Base-by-base conservation (phyloP, 495 filamentous ascomycete genomes). In the Penicillium arizonense region DNA sequence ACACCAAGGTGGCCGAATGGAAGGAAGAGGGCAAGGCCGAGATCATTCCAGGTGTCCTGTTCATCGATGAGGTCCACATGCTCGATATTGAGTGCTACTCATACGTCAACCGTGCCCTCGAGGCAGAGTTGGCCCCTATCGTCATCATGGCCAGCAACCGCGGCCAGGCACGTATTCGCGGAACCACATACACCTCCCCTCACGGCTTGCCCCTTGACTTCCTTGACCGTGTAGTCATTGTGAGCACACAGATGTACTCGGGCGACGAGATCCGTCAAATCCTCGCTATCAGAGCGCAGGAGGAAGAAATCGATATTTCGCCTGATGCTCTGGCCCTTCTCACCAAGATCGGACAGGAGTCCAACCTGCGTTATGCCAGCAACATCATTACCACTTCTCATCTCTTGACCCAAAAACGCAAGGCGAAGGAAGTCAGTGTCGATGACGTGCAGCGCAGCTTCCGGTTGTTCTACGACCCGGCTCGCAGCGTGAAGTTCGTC, bases 61-160 rank as follows among this genome's bases (percentile, higher is more conserved):
- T 99, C 77, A 96, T 99, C 60, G 94, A 99, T 61, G 94, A 99
- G 73, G 92, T 99, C 2, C 94, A 99, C 76, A 97, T 97, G 94
- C 87, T 99, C 16, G 94, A 99, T 68, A 96, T 97, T 56, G 94
- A 99, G 64, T 97, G 94, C 76, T 99, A 96, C 76, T 92, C 90
- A 38, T 99, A 91, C 77, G 87, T 99, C 78, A 99, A 99, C 78
- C 88, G 95, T 24, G 94, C 94, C 5, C 79, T 97, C 20, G 94
- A 99, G 68, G 87, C 87, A 20, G 91, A 96, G 56, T 80, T 99
- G 14, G 90, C 93, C 2, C 94, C 94, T 30, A 94, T 99, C 63
- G 92, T 99, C 68, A 97, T 99, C 71, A 97, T 99, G 91, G 94
- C 94, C n/a, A 94, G 88, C 79, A 99, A 99, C 71, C 82, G 94